phyloP scores from a whole-genome alignment of 805 yeast species.

The Wickerhamiella lipophila region DNA sequence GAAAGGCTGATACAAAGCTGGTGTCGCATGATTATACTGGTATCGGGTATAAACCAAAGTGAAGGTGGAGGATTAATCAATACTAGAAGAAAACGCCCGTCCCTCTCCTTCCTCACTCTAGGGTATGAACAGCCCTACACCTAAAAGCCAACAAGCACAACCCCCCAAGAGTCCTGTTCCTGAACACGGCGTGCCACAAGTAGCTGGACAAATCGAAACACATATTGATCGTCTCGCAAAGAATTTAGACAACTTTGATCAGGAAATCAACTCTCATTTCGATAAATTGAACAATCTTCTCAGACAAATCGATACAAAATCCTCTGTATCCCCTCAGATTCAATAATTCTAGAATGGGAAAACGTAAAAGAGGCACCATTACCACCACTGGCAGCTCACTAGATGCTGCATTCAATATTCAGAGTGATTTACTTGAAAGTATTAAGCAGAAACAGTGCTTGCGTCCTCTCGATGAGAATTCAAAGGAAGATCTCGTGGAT shows the following conservation, averaged over 20 bases:
- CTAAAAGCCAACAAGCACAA: not conserved
- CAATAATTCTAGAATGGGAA: not conserved
- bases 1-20: too few species aligned
- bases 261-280: slow-evolving; percentile 16
- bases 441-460: not conserved
- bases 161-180: slow-evolving; percentile 10
- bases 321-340: not conserved
- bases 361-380: not conserved
- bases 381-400: not conserved
- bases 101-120: not conserved
- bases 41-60: too few species aligned
- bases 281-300: slow-evolving; percentile 13
- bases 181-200: slow-evolving; percentile 14
- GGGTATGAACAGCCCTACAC: slow-evolving; percentile 1
- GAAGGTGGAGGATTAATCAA: too few species aligned
- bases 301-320: slow-evolving; percentile 12
- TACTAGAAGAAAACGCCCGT: too few species aligned
- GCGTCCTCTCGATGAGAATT: not conserved
- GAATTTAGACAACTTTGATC: slow-evolving; percentile 17
- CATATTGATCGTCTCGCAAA: slow-evolving; percentile 14
- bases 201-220: slow-evolving; percentile 17
- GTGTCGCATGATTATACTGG: too few species aligned
- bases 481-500: not conserved
- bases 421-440: slow-evolving; percentile 2
- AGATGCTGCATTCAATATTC: not conserved